These are phyloP conservation scores for Coemansia sp. DNA, from an alignment of 192 early-diverging fungal genomes.

Conservation along the genomic window DNA sequence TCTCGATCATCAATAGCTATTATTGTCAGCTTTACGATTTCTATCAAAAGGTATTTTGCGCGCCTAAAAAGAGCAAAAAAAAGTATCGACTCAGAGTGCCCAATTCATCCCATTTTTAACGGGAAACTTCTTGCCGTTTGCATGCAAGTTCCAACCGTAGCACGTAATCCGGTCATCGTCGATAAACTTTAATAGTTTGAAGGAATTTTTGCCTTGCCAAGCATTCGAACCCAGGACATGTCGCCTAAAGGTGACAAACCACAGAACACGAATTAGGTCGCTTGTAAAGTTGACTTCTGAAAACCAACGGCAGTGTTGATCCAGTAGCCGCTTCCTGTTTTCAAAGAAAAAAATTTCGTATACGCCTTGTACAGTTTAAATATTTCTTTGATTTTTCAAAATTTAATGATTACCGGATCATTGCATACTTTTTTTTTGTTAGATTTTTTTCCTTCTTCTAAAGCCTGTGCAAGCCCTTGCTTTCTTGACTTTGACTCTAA, in stretches of 20 bases:
- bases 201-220: not conserved
- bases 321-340: not conserved
- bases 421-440: not conserved
- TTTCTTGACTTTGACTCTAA: not conserved
- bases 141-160: constrained; percentile 4
- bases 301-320: no score
- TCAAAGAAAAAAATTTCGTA: not conserved
- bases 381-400: not conserved
- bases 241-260: no score
- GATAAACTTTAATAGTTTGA: not conserved
- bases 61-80: not conserved
- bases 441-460: not conserved
- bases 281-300: no score
- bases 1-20: not conserved
- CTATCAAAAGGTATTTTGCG: not conserved
- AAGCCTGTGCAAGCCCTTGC: no score
- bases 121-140: constrained; percentile 6
- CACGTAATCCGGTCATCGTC: constrained; percentile 13
- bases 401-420: not conserved
- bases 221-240: not conserved
- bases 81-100: constrained; percentile 9
- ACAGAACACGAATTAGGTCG: no score
- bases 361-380: not conserved
- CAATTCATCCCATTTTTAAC: constrained; percentile 6
- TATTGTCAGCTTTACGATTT: no score